These are phyloP conservation scores for Achaetomium macrosporum DNA, from an alignment of 2,329 filamentous ascomycete species.

Conservation along the genomic window DNA sequence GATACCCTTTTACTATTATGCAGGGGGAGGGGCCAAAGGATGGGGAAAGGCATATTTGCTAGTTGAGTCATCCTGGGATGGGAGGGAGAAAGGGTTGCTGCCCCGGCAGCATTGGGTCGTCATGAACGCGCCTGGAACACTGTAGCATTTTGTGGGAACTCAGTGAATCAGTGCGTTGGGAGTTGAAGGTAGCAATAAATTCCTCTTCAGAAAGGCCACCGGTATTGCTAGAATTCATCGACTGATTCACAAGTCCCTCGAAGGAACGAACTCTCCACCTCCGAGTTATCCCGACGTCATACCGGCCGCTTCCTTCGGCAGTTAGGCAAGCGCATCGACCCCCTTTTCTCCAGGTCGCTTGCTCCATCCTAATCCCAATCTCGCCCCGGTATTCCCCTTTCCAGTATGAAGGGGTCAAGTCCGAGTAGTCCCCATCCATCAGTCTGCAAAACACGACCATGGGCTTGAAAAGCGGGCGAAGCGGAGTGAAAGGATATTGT, in stretches of 20 bases:
- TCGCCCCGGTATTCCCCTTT: background rate
- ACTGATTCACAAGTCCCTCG: background rate
- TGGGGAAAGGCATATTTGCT: too few relatives aligned
- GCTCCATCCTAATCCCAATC: background rate
- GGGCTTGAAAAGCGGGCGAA: background rate
- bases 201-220: background rate
- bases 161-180: background rate
- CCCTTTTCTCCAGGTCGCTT: too few relatives aligned
- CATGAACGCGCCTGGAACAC: too few relatives aligned
- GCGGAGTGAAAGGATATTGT: background rate
- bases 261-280: background rate
- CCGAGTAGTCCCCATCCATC: background rate
- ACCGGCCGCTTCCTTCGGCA: too few relatives aligned
- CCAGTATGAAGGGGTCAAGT: background rate
- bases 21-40: too few relatives aligned
- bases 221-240: background rate
- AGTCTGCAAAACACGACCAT: background rate
- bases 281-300: background rate
- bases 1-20: conserved; percentile 5
- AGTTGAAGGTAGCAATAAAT: background rate
- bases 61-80: too few relatives aligned
- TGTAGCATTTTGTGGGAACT: background rate
- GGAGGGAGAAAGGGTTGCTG: too few relatives aligned
- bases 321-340: too few relatives aligned
- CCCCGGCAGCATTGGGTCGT: too few relatives aligned